Conservation (phyloP, 805 yeast species). For the Sugiyamaella boreocaroliniensis region DNA sequence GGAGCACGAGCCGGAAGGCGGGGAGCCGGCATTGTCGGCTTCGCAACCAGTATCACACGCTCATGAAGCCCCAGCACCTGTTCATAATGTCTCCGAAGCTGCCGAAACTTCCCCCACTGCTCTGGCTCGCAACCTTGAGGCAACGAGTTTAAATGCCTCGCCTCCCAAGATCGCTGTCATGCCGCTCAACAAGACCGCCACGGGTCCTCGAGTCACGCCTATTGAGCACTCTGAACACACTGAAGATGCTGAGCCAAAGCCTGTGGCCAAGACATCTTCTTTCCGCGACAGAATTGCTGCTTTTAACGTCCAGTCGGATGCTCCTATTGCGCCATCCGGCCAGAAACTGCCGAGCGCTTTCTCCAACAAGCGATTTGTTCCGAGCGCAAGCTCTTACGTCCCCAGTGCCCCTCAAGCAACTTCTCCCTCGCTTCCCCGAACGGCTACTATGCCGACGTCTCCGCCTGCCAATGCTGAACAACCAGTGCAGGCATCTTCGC, state of each 20-base stretch:
- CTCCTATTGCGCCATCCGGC: conserved; percentile 32
- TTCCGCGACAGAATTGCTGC: conserved; percentile 46
- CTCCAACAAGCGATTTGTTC: conserved; percentile 50
- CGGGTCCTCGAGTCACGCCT: conserved; percentile 1
- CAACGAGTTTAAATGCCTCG: background rate
- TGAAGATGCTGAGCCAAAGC: background rate
- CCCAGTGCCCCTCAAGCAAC: conserved; percentile 33
- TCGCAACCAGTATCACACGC: background rate
- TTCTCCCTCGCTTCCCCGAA: conserved; percentile 6
- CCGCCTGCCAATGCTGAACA: conserved; percentile 24
- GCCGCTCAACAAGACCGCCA: conserved; percentile 2
- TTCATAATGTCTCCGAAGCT: background rate
- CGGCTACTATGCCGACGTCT: conserved; percentile 13
- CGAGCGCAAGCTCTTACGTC: conserved; percentile 53
- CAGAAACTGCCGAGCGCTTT: conserved; percentile 37
- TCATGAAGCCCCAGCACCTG: background rate
- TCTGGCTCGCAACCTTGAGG: background rate
- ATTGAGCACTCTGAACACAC: conserved; percentile 1
- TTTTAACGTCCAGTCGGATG: conserved; percentile 38
- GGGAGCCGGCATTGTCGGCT: background rate
- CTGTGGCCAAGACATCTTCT: conserved; percentile 16
- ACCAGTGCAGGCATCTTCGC: conserved; percentile 17
- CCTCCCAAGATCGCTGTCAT: background rate
- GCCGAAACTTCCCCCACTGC: background rate
- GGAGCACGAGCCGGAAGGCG: background rate